Evolutionary conservation across 2,329 filamentous ascomycete species (phyloP).

Genomic region (Colletotrichum noveboracense): DNA sequence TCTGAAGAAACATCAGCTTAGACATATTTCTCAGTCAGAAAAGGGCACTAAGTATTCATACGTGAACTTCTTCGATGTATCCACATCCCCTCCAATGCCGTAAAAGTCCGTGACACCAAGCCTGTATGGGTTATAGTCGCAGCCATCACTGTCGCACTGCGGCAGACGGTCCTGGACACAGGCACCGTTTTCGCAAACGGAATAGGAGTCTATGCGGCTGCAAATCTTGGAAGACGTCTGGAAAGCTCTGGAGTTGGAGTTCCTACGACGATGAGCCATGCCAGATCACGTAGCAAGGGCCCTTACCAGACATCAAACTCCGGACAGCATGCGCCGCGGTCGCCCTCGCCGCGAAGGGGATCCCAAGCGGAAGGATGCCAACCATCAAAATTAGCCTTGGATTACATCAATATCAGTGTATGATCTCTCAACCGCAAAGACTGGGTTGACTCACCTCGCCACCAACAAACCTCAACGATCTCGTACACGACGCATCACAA

Average conservation of each 20-base stretch:
- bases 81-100: constrained; percentile 59
- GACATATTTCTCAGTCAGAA: background rate
- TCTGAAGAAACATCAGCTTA: constrained; percentile 25
- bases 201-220: background rate
- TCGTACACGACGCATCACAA: constrained; percentile 52
- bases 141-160: constrained; percentile 69
- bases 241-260: constrained; percentile 60
- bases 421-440: no score
- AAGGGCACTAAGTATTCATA: background rate
- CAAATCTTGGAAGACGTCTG: constrained; percentile 7
- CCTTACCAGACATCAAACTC: constrained; percentile 65
- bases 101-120: constrained; percentile 65
- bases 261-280: constrained; percentile 8
- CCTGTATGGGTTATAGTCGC: constrained; percentile 70
- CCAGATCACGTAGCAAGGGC: background rate
- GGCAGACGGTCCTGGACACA: constrained; percentile 42
- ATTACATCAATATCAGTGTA: no score
- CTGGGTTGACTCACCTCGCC: constrained; percentile 40
- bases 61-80: constrained; percentile 61
- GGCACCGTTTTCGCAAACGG: background rate
- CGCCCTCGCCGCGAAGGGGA: constrained; percentile 52
- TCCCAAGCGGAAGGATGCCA: constrained; percentile 56
- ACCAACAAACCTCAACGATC: constrained; percentile 52
- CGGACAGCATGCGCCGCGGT: constrained; percentile 57
- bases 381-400: constrained; percentile 41